These are phyloP conservation scores for Colletotrichum liaoningense DNA, from an alignment of 2,329 filamentous ascomycete species.

Conservation along the genomic window DNA sequence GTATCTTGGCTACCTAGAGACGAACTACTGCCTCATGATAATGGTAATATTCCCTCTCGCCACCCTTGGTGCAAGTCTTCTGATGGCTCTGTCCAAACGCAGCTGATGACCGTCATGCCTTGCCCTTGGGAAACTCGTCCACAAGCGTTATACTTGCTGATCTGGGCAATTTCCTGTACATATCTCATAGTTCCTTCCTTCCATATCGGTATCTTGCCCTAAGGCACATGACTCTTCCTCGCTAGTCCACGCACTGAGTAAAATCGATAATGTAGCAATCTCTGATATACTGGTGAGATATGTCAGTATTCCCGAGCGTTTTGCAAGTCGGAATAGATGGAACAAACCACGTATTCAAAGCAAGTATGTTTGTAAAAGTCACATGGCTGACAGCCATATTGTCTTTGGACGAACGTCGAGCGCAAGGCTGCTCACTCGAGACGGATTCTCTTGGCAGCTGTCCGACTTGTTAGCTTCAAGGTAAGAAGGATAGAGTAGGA, in stretches of 20 bases:
- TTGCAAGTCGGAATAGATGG: neutral
- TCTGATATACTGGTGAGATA: neutral
- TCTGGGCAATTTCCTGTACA: neutral
- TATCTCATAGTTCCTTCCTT: too few relatives aligned
- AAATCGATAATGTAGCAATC: neutral
- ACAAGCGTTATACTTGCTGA: neutral
- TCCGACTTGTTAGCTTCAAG: neutral
- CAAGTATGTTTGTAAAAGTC: neutral
- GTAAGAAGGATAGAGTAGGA: accelerated
- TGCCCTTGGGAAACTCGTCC: neutral
- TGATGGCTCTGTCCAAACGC: neutral
- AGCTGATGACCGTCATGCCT: neutral
- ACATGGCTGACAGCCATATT: too few relatives aligned
- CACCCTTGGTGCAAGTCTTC: neutral
- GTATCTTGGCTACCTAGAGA: neutral
- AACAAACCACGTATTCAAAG: neutral
- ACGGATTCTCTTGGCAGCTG: neutral
- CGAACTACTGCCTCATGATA: neutral
- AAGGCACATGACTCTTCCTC: neutral
- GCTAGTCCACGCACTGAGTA: neutral
- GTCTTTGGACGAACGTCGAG: neutral
- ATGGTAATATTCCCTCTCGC: neutral
- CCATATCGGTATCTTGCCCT: neutral
- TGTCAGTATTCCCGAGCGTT: neutral
- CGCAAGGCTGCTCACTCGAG: neutral